Evolutionary conservation across 768 basidiomycete species (phyloP).

Genomic region (Lenzites betulinus): DNA sequence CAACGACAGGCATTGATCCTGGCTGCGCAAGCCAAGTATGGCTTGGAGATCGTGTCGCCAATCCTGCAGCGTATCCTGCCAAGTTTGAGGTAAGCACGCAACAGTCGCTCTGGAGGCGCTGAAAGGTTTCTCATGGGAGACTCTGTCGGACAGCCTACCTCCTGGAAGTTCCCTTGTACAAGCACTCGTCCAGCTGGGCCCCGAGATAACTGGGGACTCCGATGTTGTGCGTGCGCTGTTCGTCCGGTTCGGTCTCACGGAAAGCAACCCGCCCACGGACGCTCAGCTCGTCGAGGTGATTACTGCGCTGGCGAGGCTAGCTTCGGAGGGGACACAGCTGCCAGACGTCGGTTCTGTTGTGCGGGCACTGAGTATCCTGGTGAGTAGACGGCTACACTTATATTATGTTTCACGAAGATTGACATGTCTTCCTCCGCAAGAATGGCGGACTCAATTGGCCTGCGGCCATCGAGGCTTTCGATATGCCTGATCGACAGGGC

Average conservation of each 20-base stretch:
- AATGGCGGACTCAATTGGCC: constrained; percentile 76
- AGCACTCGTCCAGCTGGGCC: constrained; percentile 73
- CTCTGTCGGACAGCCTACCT: constrained; percentile 51
- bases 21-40: constrained; percentile 79
- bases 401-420: background rate
- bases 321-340: constrained; percentile 69
- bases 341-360: constrained; percentile 79
- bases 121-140: background rate
- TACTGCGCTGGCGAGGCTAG: constrained; percentile 63
- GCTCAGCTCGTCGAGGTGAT: constrained; percentile 71
- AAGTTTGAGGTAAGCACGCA: constrained; percentile 60
- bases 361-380: constrained; percentile 71
- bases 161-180: constrained; percentile 72
- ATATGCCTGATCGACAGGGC: constrained; percentile 78
- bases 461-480: constrained; percentile 81
- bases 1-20: constrained; percentile 77
- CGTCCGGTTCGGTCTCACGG: constrained; percentile 74
- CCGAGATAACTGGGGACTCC: constrained; percentile 74
- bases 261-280: constrained; percentile 70
- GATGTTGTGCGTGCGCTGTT: constrained; percentile 72
- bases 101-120: background rate
- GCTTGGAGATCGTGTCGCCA: constrained; percentile 71
- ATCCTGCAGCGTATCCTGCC: constrained; percentile 76
- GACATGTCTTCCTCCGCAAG: constrained; percentile 39
- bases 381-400: constrained; percentile 42